Conservation (phyloP, 805 yeast species). For the Metschnikowia matae region DNA sequence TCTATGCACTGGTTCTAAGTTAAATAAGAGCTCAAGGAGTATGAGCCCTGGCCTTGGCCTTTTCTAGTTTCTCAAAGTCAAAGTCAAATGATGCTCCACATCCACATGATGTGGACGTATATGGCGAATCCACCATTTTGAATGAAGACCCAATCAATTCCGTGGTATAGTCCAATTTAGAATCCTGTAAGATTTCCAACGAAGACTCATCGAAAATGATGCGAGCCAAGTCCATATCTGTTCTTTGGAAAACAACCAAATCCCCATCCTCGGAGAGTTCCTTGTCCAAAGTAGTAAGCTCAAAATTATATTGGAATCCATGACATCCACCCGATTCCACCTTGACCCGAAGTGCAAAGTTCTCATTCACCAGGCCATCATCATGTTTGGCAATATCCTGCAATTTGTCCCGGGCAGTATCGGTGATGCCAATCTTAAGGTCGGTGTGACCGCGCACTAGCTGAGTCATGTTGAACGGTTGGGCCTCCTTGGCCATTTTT, state of each 20-base stretch:
- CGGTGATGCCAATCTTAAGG: constrained; percentile 44
- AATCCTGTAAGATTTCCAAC: constrained; percentile 74
- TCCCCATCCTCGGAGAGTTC: constrained; percentile 31
- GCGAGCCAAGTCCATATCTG: constrained; percentile 48
- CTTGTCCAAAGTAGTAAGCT: constrained; percentile 45
- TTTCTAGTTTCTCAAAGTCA: constrained; percentile 41
- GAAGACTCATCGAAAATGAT: constrained; percentile 79
- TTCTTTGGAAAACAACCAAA: constrained; percentile 58
- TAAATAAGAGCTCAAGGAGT: background rate
- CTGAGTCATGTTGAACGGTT: constrained; percentile 32
- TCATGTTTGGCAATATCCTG: constrained; percentile 51
- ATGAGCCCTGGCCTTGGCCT: constrained; percentile 12
- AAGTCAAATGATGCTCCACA: constrained; percentile 47
- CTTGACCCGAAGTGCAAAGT: constrained; percentile 61
- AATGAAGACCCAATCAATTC: constrained; percentile 95
- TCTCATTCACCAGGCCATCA: constrained; percentile 35
- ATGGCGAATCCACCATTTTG: constrained; percentile 86
- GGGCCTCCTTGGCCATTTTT: constrained; percentile 13
- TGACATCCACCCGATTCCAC: constrained; percentile 99
- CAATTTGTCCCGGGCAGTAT: constrained; percentile 49
- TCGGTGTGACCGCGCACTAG: constrained; percentile 34
- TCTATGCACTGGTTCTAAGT: too few species aligned
- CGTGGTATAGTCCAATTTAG: constrained; percentile 81
- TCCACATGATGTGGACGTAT: constrained; percentile 54
- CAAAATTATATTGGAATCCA: constrained; percentile 87